A percentile compares a stretch with the other conserved stretches of the same genome.
Evolutionary conservation across 768 basidiomycete species (phyloP).

Genomic region (Lactifluus echinatus): DNA sequence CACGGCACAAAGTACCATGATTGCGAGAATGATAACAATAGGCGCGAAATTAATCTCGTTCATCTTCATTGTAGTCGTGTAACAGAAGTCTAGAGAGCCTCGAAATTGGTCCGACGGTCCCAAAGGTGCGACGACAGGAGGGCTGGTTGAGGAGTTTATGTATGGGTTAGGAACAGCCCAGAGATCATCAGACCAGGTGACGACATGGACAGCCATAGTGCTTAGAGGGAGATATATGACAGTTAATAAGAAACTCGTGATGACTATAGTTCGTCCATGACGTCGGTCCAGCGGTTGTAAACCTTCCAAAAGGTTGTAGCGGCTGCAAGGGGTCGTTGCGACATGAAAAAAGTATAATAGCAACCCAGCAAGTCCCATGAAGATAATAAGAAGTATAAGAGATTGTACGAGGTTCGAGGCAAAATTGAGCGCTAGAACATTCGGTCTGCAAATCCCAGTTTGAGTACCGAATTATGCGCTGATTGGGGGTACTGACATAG

Average conservation of each 20-base stretch:
- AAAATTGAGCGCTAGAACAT: constrained; percentile 67
- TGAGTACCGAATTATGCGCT: neutral
- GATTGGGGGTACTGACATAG: constrained; percentile 42
- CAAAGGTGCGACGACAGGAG: constrained; percentile 42
- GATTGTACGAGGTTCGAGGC: constrained; percentile 51
- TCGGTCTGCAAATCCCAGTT: constrained; percentile 41
- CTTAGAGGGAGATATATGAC: constrained; percentile 69
- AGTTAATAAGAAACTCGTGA: constrained; percentile 56
- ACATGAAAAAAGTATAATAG: constrained; percentile 53
- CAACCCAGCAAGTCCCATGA: constrained; percentile 44
- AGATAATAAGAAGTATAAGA: constrained; percentile 48
- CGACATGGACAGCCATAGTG: constrained; percentile 66
- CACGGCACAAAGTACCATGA: constrained; percentile 43
- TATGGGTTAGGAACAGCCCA: constrained; percentile 70
- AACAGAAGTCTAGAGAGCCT: constrained; percentile 65
- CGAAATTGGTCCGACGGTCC: constrained; percentile 50
- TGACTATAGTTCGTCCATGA: constrained; percentile 46
- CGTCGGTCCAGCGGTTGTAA: constrained; percentile 38
- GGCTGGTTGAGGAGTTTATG: constrained; percentile 42
- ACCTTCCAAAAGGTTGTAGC: constrained; percentile 44
- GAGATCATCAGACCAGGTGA: constrained; percentile 70
- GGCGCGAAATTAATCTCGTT: constrained; percentile 66
- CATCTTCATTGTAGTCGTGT: constrained; percentile 66
- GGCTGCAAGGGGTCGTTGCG: constrained; percentile 40
- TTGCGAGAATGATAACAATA: constrained; percentile 47